phyloP scores from a whole-genome alignment of 768 basidiomycete genomes.

The Lentinus brumalis region DNA sequence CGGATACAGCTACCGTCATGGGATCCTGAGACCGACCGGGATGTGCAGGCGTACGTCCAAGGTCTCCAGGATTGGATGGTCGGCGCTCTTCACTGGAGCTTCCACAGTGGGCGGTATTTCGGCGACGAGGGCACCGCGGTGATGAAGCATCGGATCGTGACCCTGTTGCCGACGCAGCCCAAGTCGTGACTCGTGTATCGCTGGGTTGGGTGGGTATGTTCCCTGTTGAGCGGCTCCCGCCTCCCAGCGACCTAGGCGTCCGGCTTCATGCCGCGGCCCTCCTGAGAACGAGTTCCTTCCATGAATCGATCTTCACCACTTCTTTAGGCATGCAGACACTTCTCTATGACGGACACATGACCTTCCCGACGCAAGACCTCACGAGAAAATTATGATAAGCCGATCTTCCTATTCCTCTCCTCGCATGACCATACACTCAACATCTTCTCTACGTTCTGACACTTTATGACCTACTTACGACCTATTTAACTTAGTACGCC shows the following conservation, averaged over 20 bases:
- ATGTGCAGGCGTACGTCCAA: slow-evolving; percentile 58
- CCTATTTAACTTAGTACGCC: too few relatives aligned
- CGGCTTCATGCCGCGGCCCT: not conserved
- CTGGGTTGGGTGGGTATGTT: not conserved
- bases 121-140: slow-evolving; percentile 56
- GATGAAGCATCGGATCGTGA: slow-evolving; percentile 54
- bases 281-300: too few relatives aligned
- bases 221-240: not conserved
- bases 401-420: too few relatives aligned
- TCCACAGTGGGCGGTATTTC: slow-evolving; percentile 70
- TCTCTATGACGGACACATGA: too few relatives aligned
- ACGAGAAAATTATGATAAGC: too few relatives aligned
- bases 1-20: slow-evolving; percentile 54
- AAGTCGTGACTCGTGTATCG: not conserved
- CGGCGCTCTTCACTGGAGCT: slow-evolving; percentile 75
- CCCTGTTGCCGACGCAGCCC: slow-evolving; percentile 35
- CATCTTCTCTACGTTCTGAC: too few relatives aligned
- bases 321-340: too few relatives aligned
- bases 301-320: too few relatives aligned
- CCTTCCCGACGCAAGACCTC: too few relatives aligned
- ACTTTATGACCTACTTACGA: too few relatives aligned
- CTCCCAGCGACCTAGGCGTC: not conserved
- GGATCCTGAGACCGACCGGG: slow-evolving; percentile 58
- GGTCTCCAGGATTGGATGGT: slow-evolving; percentile 75
- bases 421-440: too few relatives aligned